phyloP scores from a whole-genome alignment of 148 eudicot species.

The Rhododendron ovatum region DNA sequence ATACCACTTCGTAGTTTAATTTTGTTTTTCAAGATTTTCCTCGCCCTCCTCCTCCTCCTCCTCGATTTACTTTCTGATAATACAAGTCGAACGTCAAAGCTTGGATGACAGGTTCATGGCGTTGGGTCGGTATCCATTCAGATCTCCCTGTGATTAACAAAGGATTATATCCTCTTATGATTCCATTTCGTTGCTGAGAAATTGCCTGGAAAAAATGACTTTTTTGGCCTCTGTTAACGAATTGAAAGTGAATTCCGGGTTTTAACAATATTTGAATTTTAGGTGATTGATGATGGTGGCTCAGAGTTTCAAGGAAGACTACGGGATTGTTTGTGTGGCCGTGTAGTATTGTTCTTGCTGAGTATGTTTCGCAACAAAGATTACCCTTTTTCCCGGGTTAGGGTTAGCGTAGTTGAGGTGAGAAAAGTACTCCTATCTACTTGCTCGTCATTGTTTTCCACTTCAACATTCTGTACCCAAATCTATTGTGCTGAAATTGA shows the following conservation, averaged over 20 bases:
- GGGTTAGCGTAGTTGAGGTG: slow-evolving; percentile 63
- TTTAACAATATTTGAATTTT: neutral
- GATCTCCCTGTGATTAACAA: too few relatives aligned
- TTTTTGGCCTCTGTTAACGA: neutral
- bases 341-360: slow-evolving; percentile 72
- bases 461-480: neutral
- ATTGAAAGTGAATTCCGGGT: neutral
- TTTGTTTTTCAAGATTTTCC: too few relatives aligned
- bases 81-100: too few relatives aligned
- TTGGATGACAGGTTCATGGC: too few relatives aligned
- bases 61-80: too few relatives aligned
- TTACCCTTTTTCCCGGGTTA: slow-evolving; percentile 50
- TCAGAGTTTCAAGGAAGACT: slow-evolving; percentile 80
- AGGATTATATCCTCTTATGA: too few relatives aligned
- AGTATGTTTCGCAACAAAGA: slow-evolving; percentile 86
- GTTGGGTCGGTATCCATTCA: too few relatives aligned
- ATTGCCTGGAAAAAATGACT: neutral
- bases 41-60: too few relatives aligned
- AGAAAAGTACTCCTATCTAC: neutral
- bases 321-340: slow-evolving; percentile 95
- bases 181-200: neutral
- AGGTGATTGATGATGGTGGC: neutral
- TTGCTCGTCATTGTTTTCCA: neutral
- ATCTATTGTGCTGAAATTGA: neutral
- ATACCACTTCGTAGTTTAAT: too few relatives aligned